These are phyloP conservation scores for Xylaria grammica DNA, from an alignment of 495 filamentous ascomycete species.

Conservation along the genomic window DNA sequence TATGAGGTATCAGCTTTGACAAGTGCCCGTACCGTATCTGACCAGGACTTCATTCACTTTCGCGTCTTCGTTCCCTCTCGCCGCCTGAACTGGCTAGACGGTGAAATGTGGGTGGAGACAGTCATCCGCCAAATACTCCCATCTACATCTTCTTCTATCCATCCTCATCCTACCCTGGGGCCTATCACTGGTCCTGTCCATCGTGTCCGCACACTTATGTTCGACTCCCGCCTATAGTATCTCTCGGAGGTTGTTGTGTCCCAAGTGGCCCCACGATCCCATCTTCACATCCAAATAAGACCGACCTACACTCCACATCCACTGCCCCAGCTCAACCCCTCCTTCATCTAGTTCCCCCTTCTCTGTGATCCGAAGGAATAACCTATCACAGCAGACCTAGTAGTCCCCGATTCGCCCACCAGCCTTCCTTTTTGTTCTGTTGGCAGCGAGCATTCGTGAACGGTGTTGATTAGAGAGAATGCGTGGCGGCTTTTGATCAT, in stretches of 20 bases:
- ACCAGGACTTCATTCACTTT: slow-evolving; percentile 7
- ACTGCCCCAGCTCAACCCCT: slow-evolving; percentile 41
- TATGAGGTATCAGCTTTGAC: slow-evolving; percentile 4
- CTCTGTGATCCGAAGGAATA: slow-evolving; percentile 35
- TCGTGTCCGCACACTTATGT: slow-evolving; percentile 22
- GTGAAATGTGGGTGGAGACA: slow-evolving; percentile 39
- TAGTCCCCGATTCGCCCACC: slow-evolving; percentile 31
- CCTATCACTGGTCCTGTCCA: slow-evolving; percentile 34
- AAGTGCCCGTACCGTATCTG: slow-evolving; percentile 16
- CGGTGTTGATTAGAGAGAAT: slow-evolving; percentile 16
- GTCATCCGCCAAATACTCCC: slow-evolving; percentile 23
- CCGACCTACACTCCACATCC: slow-evolving; percentile 40
- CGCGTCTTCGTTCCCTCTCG: slow-evolving; percentile 13
- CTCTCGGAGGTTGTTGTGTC: slow-evolving; percentile 24
- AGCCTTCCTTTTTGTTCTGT: slow-evolving; percentile 18
- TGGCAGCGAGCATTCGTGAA: slow-evolving; percentile 23
- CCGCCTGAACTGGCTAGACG: slow-evolving; percentile 24
- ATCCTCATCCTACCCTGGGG: slow-evolving; percentile 32
- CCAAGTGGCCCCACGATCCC: slow-evolving; percentile 43
- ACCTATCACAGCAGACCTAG: slow-evolving; percentile 35
- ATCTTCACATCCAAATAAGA: slow-evolving; percentile 43
- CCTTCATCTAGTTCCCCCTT: slow-evolving; percentile 35
- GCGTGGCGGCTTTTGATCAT: slow-evolving; percentile 25
- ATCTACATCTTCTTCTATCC: slow-evolving; percentile 37
- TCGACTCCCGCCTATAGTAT: slow-evolving; percentile 23